Evolutionary conservation across 805 yeast species (phyloP), one percentile per base, ranked within the genome.

Genomic region (Barnettozyma sucrosica): DNA sequence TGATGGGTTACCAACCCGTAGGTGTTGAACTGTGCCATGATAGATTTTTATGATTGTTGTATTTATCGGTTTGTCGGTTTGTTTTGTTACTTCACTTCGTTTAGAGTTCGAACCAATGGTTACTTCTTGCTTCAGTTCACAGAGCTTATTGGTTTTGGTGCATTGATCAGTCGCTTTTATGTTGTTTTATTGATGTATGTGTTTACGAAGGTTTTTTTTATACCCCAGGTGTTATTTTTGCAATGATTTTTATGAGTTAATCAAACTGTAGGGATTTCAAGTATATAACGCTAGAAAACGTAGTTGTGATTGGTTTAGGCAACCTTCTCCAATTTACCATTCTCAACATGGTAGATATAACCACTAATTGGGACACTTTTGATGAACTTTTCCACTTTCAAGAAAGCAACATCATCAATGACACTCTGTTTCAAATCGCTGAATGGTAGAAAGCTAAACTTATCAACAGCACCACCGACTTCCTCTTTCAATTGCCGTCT

Each of bases 291-390:
- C 5, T 23, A 23, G 7, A 23, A 23, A 23, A 5, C 25, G 8
- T n/a, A n/a, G n/a, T n/a, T n/a, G n/a, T n/a, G 25, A 23, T 5
- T 13, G 10, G 11, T 9, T 16, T 9, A 19, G 18, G 9, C 26
- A 44, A 48, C 65, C 50, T 58, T 59, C n/a, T 51, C 55, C 49
- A 68, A 61, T 36, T 44, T 48, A 9, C 74, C 74, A 5, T 61
- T 60, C 51, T 63, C 62, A 24, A 69, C 72, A 46, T 69, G 70
- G 44, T 69, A 69, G 36, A 67, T 53, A 40, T 69, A 69, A 2
- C 74, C 74, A 16, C 67, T 53, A 26, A 69, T 53, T 7, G 72
- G 71, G 11, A 67, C 70, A 50, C 69, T 67, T 39, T 33, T 42
- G 16, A 36, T 3, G 63, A 58, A 48, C 54, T 56, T 18, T 51